These are phyloP conservation scores for Paraphaeosphaeria sporulosa DNA, from an alignment of 2,329 filamentous ascomycete genomes.

Conservation along the genomic window DNA sequence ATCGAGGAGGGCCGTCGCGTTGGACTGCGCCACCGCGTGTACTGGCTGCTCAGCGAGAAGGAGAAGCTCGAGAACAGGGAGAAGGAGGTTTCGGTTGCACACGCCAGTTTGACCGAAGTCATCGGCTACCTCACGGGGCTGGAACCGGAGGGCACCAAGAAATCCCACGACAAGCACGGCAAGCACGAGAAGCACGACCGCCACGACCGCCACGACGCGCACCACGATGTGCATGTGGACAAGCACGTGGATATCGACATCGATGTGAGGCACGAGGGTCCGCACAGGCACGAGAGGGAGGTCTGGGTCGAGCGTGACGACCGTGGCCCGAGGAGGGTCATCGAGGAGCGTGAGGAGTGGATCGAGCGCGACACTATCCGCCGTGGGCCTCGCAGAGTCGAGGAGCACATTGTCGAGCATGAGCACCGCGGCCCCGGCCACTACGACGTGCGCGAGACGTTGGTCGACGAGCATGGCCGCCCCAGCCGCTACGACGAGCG, in stretches of 20 bases:
- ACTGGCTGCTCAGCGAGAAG: conserved; percentile 50
- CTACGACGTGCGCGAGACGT: conserved; percentile 31
- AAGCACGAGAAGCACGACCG: conserved; percentile 34
- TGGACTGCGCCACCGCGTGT: conserved; percentile 45
- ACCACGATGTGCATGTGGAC: conserved; percentile 22
- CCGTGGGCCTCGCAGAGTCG: conserved; percentile 22
- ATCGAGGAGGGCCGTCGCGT: conserved; percentile 45
- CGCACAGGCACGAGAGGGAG: conserved; percentile 25
- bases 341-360: conserved; percentile 33
- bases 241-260: conserved; percentile 42
- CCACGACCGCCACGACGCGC: conserved; percentile 29
- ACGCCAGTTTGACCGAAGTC: conserved; percentile 46
- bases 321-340: conserved; percentile 23
- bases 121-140: conserved; percentile 45
- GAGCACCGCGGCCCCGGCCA: conserved; percentile 27
- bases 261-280: conserved; percentile 34
- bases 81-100: conserved; percentile 45
- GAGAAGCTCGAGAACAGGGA: conserved; percentile 49
- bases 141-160: conserved; percentile 38
- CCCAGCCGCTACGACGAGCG: conserved; percentile 37
- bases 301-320: conserved; percentile 34
- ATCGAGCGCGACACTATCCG: conserved; percentile 24
- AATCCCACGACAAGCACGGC: conserved; percentile 4
- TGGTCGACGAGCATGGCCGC: conserved; percentile 28
- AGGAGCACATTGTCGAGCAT: conserved; percentile 25